Base-by-base conservation (phyloP, 1,284 basidiomycete species). In the Cystobasidiaceae sp. region DNA sequence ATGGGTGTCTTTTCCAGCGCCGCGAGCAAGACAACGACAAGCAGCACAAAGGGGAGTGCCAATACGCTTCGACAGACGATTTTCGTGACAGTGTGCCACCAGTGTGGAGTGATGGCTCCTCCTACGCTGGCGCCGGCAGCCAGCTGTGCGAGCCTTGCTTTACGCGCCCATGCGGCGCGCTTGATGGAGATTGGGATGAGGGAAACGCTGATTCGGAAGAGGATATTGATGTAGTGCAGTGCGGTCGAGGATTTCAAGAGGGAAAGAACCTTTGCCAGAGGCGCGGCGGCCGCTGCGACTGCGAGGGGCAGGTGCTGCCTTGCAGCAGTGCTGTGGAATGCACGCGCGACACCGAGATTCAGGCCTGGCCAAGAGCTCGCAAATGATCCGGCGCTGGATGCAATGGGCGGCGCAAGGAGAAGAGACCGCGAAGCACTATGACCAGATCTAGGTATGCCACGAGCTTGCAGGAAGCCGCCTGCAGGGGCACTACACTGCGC, bases 1-100 rank as follows among this genome's bases (percentile, higher is more conserved):
- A 74, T 69, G 3, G 73, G 73, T 0, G 72, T 73, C 1, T 63
- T 56, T n/a, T 73, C 71, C 5, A 71, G 34, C 5, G 66, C 67
- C 1, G 70, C 69, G 21, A 70, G 34, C 1, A 66, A 59, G 39
- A 73, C 68, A 30, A 69, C 62, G 2, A 39, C 66, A 41, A 72
- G 67, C 15, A 72, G 30, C n/a, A 73, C 21, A 43, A 71, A 61
- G 0, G 71, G 71, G 5, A 64, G 45, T 0, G 51, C 61, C 17
- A 64, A 30, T 15, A 52, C 61, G 27, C 46, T 30, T 8, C 52
- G 32, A 23, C 51, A 64, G 25, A 64, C 27, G n/a, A 46, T n/a
- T 33, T 64, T 64, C 30, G 56, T 33, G 17, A 56, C 19, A 13
- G 52, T 39, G n/a, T 27, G 32, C 51, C 51, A 46, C 30, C 28